A percentile compares a stretch with the other conserved stretches of the same genome.
Conservation (phyloP, 2,329 filamentous ascomycete species). For the Cladosporium sp. region DNA sequence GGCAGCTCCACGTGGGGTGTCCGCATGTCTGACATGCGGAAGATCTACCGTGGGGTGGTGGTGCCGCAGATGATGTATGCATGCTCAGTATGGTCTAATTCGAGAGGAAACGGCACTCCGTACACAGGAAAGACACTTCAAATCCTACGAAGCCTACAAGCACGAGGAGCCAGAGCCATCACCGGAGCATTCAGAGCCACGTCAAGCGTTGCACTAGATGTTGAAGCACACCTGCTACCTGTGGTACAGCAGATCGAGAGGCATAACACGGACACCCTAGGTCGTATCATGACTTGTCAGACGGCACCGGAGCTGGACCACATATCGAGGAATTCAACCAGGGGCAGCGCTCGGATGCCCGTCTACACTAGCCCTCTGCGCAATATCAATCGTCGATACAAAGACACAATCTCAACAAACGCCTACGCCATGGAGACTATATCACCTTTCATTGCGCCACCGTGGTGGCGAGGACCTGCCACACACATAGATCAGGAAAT, state of each 20-base stretch:
- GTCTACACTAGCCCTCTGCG: slow-evolving; percentile 5
- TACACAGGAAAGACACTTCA: slow-evolving; percentile 7
- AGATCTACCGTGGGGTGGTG: slow-evolving; percentile 6
- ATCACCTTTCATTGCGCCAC: slow-evolving; percentile 1
- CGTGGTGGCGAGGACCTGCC: neutral
- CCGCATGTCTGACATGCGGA: slow-evolving; percentile 2
- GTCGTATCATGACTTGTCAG: neutral
- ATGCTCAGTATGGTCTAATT: slow-evolving; percentile 7
- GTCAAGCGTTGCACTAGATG: slow-evolving; percentile 9
- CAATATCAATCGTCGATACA: neutral
- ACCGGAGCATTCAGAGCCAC: slow-evolving; percentile 3
- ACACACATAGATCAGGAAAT: slow-evolving; percentile 3
- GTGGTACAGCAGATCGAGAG: slow-evolving; percentile 8
- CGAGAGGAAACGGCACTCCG: neutral
- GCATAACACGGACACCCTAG: slow-evolving; percentile 4
- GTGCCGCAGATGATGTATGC: slow-evolving; percentile 9
- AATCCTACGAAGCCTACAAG: slow-evolving; percentile 5
- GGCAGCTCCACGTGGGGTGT: neutral
- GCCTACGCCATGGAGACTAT: slow-evolving; percentile 5
- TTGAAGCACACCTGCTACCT: slow-evolving; percentile 5
- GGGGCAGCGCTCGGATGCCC: neutral
- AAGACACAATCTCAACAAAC: neutral
- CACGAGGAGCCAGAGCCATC: slow-evolving; percentile 10
- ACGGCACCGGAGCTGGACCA: neutral
- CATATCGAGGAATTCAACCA: neutral